Conservation (phyloP, 108 stramenopile genomes). For the Pseudonitzschia pungens region DNA sequence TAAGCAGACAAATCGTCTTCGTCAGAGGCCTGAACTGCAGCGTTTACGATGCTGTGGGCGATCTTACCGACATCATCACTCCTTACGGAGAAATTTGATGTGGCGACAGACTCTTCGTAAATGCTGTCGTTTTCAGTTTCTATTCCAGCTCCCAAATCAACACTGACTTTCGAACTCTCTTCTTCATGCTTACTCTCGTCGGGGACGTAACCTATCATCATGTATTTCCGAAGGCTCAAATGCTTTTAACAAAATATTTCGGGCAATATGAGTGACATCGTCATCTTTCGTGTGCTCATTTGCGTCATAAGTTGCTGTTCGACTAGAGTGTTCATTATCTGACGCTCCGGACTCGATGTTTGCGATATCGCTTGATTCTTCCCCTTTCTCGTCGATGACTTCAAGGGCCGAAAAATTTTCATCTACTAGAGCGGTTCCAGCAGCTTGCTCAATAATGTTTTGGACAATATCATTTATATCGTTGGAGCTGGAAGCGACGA, state of each 20-base stretch:
- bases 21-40: background rate
- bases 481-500: background rate
- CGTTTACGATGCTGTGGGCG: background rate
- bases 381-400: background rate
- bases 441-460: background rate
- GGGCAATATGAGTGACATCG: constrained; percentile 1
- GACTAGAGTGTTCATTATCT: background rate
- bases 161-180: background rate
- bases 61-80: constrained; percentile 9
- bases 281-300: background rate
- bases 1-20: background rate
- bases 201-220: background rate
- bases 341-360: too few species aligned
- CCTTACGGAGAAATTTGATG: background rate
- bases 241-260: background rate
- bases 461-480: background rate
- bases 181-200: background rate
- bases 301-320: background rate
- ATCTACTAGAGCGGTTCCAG: background rate
- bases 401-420: background rate
- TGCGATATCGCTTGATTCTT: background rate
- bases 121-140: background rate
- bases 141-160: background rate
- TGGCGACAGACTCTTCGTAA: background rate
- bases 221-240: background rate